phyloP scores from a whole-genome alignment of 2,329 filamentous ascomycete species.

The Lomentospora prolificans region DNA sequence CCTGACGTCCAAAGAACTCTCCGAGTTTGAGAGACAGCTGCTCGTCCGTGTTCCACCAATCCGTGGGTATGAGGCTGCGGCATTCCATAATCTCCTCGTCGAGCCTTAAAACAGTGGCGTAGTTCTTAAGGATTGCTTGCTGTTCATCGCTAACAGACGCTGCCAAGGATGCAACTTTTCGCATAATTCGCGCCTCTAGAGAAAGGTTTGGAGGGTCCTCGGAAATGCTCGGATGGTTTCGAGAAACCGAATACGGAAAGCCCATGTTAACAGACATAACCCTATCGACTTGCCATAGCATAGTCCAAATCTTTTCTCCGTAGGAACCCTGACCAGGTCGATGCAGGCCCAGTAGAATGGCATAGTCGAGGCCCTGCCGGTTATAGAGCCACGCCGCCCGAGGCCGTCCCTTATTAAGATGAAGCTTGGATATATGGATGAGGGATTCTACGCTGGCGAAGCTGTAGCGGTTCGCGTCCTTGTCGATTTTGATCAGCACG shows the following conservation, averaged over 20 bases:
- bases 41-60: not conserved
- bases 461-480: conserved; percentile 22
- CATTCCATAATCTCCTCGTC: conserved; percentile 27
- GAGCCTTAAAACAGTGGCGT: conserved; percentile 27
- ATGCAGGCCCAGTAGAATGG: not conserved
- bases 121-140: conserved; percentile 11
- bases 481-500: not conserved
- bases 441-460: conserved; percentile 43
- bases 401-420: conserved; percentile 44
- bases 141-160: not conserved
- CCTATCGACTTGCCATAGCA: conserved; percentile 33
- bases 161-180: not conserved
- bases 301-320: conserved; percentile 24
- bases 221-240: conserved; percentile 13
- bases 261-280: conserved; percentile 43
- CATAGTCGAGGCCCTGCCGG: conserved; percentile 38
- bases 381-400: conserved; percentile 42
- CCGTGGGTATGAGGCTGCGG: conserved; percentile 5
- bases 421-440: conserved; percentile 39
- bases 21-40: conserved; percentile 14
- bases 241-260: conserved; percentile 32
- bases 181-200: not conserved
- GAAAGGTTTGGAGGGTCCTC: not conserved
- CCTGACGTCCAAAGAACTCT: conserved; percentile 21
- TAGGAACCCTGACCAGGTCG: not conserved